phyloP scores from a whole-genome alignment of 2,329 filamentous ascomycete genomes.

The Ophiocordyceps sinensis region DNA sequence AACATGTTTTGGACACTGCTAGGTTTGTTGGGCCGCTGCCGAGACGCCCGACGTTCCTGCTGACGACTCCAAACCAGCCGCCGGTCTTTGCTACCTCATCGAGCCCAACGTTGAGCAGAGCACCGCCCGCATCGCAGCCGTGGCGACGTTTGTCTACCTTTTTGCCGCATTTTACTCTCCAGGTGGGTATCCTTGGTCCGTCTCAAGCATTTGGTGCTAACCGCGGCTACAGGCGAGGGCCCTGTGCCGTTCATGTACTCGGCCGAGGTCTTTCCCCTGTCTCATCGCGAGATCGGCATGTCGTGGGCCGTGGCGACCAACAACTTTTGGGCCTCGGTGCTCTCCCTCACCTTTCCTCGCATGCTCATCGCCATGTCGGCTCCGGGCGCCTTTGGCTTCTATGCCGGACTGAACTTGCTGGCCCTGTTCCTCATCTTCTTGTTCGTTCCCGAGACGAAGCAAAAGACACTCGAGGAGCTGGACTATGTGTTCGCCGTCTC shows the following conservation, averaged over 20 bases:
- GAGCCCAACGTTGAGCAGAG: conserved; percentile 3
- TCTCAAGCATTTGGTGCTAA: too few relatives aligned
- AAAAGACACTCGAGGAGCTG: conserved; percentile 34
- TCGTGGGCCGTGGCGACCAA: conserved; percentile 23
- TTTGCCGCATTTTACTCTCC: conserved; percentile 21
- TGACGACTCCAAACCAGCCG: conserved; percentile 4
- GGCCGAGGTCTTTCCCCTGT: conserved; percentile 22
- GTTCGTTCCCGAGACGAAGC: conserved; percentile 35
- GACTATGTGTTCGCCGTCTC: conserved; percentile 32
- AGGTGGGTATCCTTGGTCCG: not conserved
- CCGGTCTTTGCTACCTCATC: conserved; percentile 14
- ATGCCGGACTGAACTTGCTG: conserved; percentile 30
- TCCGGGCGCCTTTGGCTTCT: conserved; percentile 24
- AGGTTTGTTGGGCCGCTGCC: conserved; percentile 1
- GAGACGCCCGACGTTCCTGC: not conserved
- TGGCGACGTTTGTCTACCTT: conserved; percentile 20
- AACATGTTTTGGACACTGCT: conserved; percentile 16
- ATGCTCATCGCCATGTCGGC: conserved; percentile 16
- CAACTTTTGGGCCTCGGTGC: conserved; percentile 12
- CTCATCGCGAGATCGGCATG: conserved; percentile 23
- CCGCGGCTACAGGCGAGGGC: conserved; percentile 12
- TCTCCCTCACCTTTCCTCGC: conserved; percentile 15
- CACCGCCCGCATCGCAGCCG: conserved; percentile 14
- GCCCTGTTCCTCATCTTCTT: conserved; percentile 33
- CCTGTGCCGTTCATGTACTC: conserved; percentile 24